These are phyloP conservation scores for Pisolithus tinctorius DNA, from an alignment of 768 basidiomycete genomes.

Conservation along the genomic window DNA sequence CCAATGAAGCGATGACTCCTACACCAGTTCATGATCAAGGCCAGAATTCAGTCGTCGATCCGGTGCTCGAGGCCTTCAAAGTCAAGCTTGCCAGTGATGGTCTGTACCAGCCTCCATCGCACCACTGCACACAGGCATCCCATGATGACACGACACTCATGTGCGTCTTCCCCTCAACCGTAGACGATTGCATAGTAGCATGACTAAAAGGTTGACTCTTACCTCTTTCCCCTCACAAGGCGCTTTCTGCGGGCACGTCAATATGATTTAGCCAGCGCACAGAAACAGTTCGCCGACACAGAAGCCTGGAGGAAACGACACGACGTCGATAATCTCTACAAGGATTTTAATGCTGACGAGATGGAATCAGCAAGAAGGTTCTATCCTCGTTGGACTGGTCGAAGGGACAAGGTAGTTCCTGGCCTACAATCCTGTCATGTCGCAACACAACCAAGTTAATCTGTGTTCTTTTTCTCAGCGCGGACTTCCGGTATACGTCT, in stretches of 20 bases:
- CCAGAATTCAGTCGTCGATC: not conserved
- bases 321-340: conserved; percentile 57
- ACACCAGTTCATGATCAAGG: not conserved
- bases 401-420: conserved; percentile 59
- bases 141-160: conserved; percentile 64
- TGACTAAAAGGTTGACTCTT: not conserved
- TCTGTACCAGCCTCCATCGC: conserved; percentile 42
- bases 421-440: not conserved
- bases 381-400: conserved; percentile 79
- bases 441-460: not conserved
- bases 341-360: conserved; percentile 51
- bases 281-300: conserved; percentile 62
- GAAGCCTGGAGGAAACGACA: conserved; percentile 64
- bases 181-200: not conserved
- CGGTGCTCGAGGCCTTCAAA: conserved; percentile 44
- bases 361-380: conserved; percentile 53
- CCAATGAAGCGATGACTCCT: not conserved
- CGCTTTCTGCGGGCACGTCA: conserved; percentile 79
- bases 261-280: conserved; percentile 56
- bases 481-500: conserved; percentile 73
- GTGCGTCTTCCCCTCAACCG: conserved; percentile 33
- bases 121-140: conserved; percentile 30
- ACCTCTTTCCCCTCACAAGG: conserved; percentile 20
- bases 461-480: conserved; percentile 29
- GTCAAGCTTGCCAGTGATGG: conserved; percentile 38